Percentiles rank a stretch among this genome's conserved stretches.
Evolutionary conservation across 768 basidiomycete species (phyloP).

Genomic region (Leucosporidium yakuticum): DNA sequence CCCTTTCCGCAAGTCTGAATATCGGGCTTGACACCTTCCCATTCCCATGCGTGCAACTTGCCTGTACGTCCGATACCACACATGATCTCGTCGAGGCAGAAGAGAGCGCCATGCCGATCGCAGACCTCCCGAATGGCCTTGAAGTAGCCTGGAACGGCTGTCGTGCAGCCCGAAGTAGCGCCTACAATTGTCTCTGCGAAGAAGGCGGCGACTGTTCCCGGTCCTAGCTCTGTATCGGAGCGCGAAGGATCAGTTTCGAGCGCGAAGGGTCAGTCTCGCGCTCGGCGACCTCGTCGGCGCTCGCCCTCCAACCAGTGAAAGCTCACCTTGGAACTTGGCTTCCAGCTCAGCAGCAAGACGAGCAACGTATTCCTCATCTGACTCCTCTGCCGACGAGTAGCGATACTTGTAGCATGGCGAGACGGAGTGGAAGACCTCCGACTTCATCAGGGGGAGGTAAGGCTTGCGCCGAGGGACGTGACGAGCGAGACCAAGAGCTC

Average conservation of each 20-base stretch:
- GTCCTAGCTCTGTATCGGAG: not conserved
- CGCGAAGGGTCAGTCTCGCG: too few relatives aligned
- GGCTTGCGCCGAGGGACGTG: slow-evolving; percentile 18
- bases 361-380: slow-evolving; percentile 26
- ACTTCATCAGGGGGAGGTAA: slow-evolving; percentile 22
- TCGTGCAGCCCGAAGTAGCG: slow-evolving; percentile 19
- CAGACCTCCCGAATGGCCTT: slow-evolving; percentile 33
- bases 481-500: slow-evolving; percentile 16
- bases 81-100: slow-evolving; percentile 40
- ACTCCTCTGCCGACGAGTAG: slow-evolving; percentile 11
- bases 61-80: slow-evolving; percentile 37
- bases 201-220: slow-evolving; percentile 35
- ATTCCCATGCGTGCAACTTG: slow-evolving; percentile 36
- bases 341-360: slow-evolving; percentile 35
- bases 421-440: slow-evolving; percentile 27
- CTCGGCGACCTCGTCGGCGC: too few relatives aligned
- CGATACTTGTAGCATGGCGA: slow-evolving; percentile 28
- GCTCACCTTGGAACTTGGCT: slow-evolving; percentile 27
- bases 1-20: slow-evolving; percentile 38
- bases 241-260: too few relatives aligned
- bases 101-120: slow-evolving; percentile 33
- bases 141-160: slow-evolving; percentile 32
- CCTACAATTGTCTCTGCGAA: slow-evolving; percentile 35
- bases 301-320: not conserved
- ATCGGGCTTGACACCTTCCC: slow-evolving; percentile 35